phyloP scores from a whole-genome alignment of 495 filamentous ascomycete species.

The Xylaria nigripes region DNA sequence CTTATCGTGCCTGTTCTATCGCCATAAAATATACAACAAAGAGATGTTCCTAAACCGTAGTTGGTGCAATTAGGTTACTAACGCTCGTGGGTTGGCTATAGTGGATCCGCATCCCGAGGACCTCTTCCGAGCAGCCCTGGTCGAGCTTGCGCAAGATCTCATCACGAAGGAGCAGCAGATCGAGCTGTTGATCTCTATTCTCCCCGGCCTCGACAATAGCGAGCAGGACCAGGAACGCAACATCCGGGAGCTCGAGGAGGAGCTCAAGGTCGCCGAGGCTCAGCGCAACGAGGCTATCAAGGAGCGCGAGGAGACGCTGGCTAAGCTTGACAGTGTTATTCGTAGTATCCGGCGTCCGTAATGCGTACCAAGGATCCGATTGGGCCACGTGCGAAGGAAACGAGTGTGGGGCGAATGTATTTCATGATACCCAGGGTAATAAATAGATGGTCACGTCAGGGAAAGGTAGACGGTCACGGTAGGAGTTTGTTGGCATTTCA shows the following conservation, averaged over 20 bases:
- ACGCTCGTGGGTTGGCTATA: conserved; percentile 11
- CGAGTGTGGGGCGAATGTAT: background rate
- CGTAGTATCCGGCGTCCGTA: conserved; percentile 45
- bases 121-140: conserved; percentile 59
- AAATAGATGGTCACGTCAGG: no score
- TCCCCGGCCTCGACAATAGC: conserved; percentile 83
- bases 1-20: background rate
- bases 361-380: background rate
- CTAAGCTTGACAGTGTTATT: conserved; percentile 60
- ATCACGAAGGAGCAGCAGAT: conserved; percentile 92
- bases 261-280: conserved; percentile 64
- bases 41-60: background rate
- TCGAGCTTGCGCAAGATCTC: conserved; percentile 78
- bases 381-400: background rate
- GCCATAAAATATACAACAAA: background rate
- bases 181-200: conserved; percentile 67
- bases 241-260: conserved; percentile 67
- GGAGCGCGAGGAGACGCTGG: conserved; percentile 62
- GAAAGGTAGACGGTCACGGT: background rate
- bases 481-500: background rate
- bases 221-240: conserved; percentile 70
- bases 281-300: conserved; percentile 60
- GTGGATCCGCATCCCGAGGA: conserved; percentile 56
- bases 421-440: conserved; percentile 7
- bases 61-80: no score